Evolutionary conservation across 1,284 basidiomycete genomes (phyloP).

Genomic region (Laetiporus sulphureus): DNA sequence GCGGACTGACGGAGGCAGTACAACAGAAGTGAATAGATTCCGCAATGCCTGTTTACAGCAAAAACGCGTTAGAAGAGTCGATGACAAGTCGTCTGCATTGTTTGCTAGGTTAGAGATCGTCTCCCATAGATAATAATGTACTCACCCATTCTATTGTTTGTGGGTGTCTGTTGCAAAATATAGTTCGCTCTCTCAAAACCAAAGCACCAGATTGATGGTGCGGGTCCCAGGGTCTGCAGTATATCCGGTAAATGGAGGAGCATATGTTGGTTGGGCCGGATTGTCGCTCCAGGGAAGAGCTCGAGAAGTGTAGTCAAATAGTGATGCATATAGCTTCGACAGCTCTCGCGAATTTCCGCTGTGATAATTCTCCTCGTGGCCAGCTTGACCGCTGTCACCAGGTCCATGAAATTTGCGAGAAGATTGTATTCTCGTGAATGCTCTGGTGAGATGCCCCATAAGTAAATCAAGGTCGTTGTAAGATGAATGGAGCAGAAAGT

Average conservation of each 20-base stretch:
- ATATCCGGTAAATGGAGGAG: not conserved
- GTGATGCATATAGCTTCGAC: not conserved
- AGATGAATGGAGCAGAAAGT: conserved; percentile 3
- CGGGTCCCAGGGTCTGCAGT: not conserved
- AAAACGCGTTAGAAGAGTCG: not conserved
- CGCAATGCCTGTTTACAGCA: not conserved
- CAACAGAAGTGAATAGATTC: not conserved
- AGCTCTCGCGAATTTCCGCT: not conserved
- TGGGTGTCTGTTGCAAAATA: not conserved
- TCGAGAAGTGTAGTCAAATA: not conserved
- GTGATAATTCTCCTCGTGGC: conserved; percentile 20
- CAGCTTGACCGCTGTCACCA: conserved; percentile 28
- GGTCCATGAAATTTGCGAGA: conserved; percentile 30
- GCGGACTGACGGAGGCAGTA: not conserved
- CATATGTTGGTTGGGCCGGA: not conserved
- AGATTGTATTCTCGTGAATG: conserved; percentile 10
- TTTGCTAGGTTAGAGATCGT: too few relatives aligned
- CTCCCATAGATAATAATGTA: not conserved
- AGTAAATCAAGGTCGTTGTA: not conserved
- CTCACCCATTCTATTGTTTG: conserved; percentile 1
- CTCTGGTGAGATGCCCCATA: not conserved
- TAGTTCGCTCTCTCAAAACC: not conserved
- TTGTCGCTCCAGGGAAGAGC: not conserved
- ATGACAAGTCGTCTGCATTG: not conserved
- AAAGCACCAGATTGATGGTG: not conserved